phyloP scores from a whole-genome alignment of 345 rosid species.

The Conringia planisiliqua region DNA sequence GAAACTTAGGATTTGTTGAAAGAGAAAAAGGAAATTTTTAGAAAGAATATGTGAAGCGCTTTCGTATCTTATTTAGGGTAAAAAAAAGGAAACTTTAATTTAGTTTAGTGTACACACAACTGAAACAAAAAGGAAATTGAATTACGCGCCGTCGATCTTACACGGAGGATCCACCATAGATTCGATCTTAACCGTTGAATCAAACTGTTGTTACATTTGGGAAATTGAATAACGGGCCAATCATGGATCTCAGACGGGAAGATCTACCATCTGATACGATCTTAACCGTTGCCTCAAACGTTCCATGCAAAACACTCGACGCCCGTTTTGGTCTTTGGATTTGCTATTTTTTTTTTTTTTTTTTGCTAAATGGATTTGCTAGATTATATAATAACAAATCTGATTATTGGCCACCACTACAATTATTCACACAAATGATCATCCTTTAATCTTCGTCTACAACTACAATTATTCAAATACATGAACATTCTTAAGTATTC shows the following conservation, averaged over 20 bases:
- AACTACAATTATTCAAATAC: too few relatives aligned
- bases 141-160: neutral
- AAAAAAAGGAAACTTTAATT: neutral
- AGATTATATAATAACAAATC: neutral
- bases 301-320: neutral
- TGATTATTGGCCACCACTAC: neutral
- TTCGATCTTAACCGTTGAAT: neutral
- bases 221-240: neutral
- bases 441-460: too few relatives aligned
- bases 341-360: too few relatives aligned
- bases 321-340: neutral
- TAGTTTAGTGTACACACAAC: too few relatives aligned
- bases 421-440: too few relatives aligned
- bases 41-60: neutral
- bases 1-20: constrained; percentile 10
- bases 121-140: neutral
- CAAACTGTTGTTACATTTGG: neutral
- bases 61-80: neutral
- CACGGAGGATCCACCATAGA: neutral
- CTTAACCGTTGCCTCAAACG: neutral
- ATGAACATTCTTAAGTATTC: too few relatives aligned
- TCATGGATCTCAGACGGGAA: neutral
- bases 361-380: too few relatives aligned
- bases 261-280: neutral
- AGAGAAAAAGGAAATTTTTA: neutral